Percentiles rank a stretch among this genome's conserved stretches.
Conservation (phyloP, 1,284 basidiomycete genomes). For the Cystobasidiaceae sp. region DNA sequence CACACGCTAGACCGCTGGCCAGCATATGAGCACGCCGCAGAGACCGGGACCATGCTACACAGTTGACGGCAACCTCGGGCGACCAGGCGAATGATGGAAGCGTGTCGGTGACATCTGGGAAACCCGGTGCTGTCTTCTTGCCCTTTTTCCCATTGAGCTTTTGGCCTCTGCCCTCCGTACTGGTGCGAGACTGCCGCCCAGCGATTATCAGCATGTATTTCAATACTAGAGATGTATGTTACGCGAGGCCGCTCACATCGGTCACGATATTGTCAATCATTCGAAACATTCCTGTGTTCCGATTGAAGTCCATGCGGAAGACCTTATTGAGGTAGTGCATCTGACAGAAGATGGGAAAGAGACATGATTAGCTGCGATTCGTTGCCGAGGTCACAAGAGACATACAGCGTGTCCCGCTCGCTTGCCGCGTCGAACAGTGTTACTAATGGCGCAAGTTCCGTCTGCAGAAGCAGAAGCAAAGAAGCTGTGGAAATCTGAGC, state of each 20-base stretch:
- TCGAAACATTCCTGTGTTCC: slow-evolving; percentile 62
- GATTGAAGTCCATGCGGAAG: slow-evolving; percentile 79
- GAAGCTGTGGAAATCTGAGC: slow-evolving; percentile 81
- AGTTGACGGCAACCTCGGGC: slow-evolving; percentile 64
- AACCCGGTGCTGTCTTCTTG: background rate
- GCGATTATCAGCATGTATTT: background rate
- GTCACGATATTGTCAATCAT: slow-evolving; percentile 80
- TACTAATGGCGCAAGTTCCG: slow-evolving; percentile 63
- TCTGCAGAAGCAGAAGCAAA: slow-evolving; percentile 73
- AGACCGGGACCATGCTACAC: slow-evolving; percentile 73
- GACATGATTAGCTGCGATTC: background rate
- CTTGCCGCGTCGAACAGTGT: slow-evolving; percentile 63
- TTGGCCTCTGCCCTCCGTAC: background rate
- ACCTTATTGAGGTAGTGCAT: slow-evolving; percentile 67
- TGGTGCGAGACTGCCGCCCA: background rate
- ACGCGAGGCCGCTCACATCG: slow-evolving; percentile 55
- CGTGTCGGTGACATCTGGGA: slow-evolving; percentile 16
- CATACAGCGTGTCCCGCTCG: slow-evolving; percentile 62
- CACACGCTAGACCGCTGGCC: slow-evolving; percentile 72
- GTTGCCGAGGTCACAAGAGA: no score
- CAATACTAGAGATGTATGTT: no score
- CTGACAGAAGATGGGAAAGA: slow-evolving; percentile 48
- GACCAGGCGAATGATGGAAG: slow-evolving; percentile 61
- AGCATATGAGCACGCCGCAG: slow-evolving; percentile 62
- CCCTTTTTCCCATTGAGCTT: no score